A percentile compares a stretch with the other conserved stretches of the same genome.
phyloP scores from a whole-genome alignment of 2,329 filamentous ascomycete species.

The Colletotrichum sp. region DNA sequence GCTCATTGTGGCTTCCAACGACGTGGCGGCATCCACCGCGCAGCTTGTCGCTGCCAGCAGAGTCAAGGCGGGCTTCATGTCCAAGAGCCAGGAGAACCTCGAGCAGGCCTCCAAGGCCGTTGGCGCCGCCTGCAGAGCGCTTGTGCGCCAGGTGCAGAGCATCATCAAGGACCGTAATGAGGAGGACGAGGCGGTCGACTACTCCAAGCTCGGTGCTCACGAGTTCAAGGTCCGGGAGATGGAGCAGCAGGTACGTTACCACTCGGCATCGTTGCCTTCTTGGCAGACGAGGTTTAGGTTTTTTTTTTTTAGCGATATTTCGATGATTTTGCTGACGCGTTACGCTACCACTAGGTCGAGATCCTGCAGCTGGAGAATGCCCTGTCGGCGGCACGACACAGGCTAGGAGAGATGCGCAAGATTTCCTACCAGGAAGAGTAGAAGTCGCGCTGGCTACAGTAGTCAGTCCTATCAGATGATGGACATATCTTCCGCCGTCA shows the following conservation, averaged over 20 bases:
- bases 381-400: constrained; percentile 77
- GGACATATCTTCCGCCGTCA: background rate
- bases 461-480: background rate
- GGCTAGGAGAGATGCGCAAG: constrained; percentile 97
- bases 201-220: constrained; percentile 84
- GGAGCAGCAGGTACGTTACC: constrained; percentile 87
- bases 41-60: constrained; percentile 94
- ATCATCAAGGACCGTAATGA: constrained; percentile 89
- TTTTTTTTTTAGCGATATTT: background rate
- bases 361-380: constrained; percentile 94
- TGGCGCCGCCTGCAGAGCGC: constrained; percentile 81
- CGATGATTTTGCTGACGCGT: background rate
- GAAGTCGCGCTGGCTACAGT: background rate
- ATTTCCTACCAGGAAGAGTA: constrained; percentile 87
- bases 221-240: constrained; percentile 99
- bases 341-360: constrained; percentile 72
- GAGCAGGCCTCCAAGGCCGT: constrained; percentile 94
- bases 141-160: constrained; percentile 91
- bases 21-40: constrained; percentile 93
- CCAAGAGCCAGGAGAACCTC: constrained; percentile 90
- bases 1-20: constrained; percentile 96
- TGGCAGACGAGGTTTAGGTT: background rate
- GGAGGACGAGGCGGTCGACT: constrained; percentile 84
- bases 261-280: background rate
- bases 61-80: constrained; percentile 98